Evolutionary conservation across 75 land plant genomes (phyloP), one percentile per base, ranked within the genome.

Genomic region (Azolla pinnata): DNA sequence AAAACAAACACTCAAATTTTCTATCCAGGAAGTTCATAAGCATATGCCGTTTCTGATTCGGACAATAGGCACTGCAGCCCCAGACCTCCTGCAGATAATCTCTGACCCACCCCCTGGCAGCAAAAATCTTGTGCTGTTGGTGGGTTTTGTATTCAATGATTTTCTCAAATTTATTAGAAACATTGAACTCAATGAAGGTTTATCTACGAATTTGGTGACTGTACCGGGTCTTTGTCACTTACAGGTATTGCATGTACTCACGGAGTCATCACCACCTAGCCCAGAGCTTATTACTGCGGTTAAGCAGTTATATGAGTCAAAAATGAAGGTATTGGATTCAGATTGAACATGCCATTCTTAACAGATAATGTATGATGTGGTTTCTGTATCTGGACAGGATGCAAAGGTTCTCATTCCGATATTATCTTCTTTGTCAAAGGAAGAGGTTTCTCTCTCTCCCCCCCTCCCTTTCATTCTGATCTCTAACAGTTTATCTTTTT

Each of bases 41-140:
- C 96, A 89, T 58, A 75, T 89, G 32, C 96, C 98, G 30, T 57
- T 66, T 31, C 79, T 93, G 44, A 42, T 89, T 47, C 74, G 85
- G 57, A 77, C 77, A n/a, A 68, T 89, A 17, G 98, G 97, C 14
- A 61, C 79, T 35, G 80, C 96, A 54, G 79, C 65, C 58, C 54
- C 76, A 21, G 96, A 86, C 50, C 68, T 93, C 31, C 74, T 86
- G 27, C 57, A 62, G 16, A 81, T 93, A 60, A 93, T 93, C 49
- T 91, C 96, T 30, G 78, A 85, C 67, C 91, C 96, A 50, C 91
- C 98, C 40, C 63, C 60, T 62, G 98, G 98, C 61, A 79, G 98
- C 68, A 90, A 93, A 67, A 68, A 77, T 69, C 83, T 93, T 47
- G 38, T 93, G 12, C 61, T 72, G 55, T 69, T 70, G 79, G 90